Evolutionary conservation across 1,284 basidiomycete species (phyloP).

Genomic region (Leccinum pachyderme): DNA sequence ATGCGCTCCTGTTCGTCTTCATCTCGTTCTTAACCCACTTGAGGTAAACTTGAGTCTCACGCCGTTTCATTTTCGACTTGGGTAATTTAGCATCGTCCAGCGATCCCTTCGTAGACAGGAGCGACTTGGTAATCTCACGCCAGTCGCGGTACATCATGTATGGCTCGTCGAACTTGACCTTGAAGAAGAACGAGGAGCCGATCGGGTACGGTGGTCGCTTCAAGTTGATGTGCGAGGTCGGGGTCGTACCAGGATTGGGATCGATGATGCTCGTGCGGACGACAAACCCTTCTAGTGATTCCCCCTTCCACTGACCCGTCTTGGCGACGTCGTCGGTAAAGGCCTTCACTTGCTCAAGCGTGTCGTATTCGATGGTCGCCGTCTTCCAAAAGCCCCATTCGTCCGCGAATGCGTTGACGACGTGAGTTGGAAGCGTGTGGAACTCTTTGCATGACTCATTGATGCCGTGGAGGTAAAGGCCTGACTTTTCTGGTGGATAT

Average conservation of each 20-base stretch:
- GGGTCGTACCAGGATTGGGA: constrained; percentile 28
- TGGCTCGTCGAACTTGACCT: constrained; percentile 98
- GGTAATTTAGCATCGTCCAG: constrained; percentile 42
- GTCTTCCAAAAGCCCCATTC: constrained; percentile 92
- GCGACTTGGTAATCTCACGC: constrained; percentile 87
- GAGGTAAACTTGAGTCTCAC: constrained; percentile 67
- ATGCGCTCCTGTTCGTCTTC: constrained; percentile 56
- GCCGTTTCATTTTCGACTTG: constrained; percentile 59
- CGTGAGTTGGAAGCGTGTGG: constrained; percentile 64
- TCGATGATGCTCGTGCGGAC: constrained; percentile 61
- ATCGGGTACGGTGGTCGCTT: constrained; percentile 62
- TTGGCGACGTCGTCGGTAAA: constrained; percentile 74
- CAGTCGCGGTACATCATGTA: constrained; percentile 99
- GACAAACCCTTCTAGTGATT: constrained; percentile 50
- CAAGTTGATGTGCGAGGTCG: not conserved
- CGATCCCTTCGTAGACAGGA: constrained; percentile 48
- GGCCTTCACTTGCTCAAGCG: constrained; percentile 65
- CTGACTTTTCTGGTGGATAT: constrained; percentile 80
- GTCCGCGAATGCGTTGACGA: constrained; percentile 79
- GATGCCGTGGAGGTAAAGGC: constrained; percentile 92
- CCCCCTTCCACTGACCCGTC: constrained; percentile 79
- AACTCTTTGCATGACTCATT: constrained; percentile 77
- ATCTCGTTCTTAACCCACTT: constrained; percentile 76
- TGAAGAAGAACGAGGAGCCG: constrained; percentile 96
- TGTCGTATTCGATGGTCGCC: constrained; percentile 52